These are phyloP conservation scores for Rutstroemia sp. DNA, from an alignment of 2,329 filamentous ascomycete genomes.

Conservation along the genomic window DNA sequence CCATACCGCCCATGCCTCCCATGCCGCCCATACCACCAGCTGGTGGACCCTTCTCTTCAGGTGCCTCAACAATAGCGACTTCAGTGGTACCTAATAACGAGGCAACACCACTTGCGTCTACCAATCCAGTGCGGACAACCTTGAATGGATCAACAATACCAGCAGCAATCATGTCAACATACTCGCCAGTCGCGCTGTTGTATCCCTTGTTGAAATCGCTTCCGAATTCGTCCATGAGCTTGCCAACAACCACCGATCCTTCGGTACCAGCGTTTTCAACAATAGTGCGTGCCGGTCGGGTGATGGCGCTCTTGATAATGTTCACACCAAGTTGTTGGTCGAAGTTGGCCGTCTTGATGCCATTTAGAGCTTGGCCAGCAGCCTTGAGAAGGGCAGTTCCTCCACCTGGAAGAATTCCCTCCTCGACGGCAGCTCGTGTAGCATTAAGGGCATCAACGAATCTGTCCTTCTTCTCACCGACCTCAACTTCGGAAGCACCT, in stretches of 20 bases:
- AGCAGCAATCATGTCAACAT: constrained; percentile 94
- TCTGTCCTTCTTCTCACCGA: constrained; percentile 99
- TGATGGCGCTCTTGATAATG: constrained; percentile 98
- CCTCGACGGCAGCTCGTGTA: constrained; percentile 95
- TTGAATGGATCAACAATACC: constrained; percentile 99
- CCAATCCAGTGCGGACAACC: constrained; percentile 93
- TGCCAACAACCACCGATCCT: constrained; percentile 93
- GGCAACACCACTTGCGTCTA: constrained; percentile 92
- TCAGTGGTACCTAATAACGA: constrained; percentile 96
- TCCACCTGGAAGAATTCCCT: constrained; percentile 97
- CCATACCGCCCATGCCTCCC: constrained; percentile 49
- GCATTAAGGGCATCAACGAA: constrained; percentile 98
- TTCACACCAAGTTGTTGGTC: constrained; percentile 97
- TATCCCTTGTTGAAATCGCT: constrained; percentile 96
- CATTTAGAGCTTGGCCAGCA: constrained; percentile 74
- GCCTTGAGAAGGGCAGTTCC: constrained; percentile 98
- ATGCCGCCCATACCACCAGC: constrained; percentile 65
- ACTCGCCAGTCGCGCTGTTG: constrained; percentile 94
- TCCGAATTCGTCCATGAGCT: constrained; percentile 91
- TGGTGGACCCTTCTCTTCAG: constrained; percentile 71
- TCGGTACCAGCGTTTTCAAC: constrained; percentile 97
- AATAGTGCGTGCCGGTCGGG: constrained; percentile 86
- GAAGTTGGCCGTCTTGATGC: constrained; percentile 88
- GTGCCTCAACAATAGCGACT: constrained; percentile 94
- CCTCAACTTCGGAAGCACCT: constrained; percentile 95